Percentiles rank a stretch among this genome's conserved stretches.
These are phyloP conservation scores for Penicillium vulpinum DNA, from an alignment of 2,329 filamentous ascomycete genomes.

Conservation along the genomic window DNA sequence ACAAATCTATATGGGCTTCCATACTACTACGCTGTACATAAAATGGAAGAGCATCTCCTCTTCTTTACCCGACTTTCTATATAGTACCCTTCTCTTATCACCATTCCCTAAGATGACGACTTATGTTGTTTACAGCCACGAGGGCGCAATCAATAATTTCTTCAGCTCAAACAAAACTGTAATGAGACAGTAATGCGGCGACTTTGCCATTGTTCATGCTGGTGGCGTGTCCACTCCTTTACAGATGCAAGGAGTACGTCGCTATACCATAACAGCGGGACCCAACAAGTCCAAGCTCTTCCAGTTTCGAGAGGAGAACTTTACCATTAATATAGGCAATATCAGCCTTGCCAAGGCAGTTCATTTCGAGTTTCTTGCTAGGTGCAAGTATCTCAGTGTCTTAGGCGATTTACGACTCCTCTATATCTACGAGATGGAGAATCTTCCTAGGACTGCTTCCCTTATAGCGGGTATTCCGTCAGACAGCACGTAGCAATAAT, in stretches of 20 bases:
- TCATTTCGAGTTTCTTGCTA: conserved; percentile 18
- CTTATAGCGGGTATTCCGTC: conserved; percentile 13
- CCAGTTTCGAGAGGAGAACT: conserved; percentile 14
- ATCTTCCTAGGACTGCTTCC: conserved; percentile 16
- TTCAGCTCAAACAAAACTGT: conserved; percentile 13
- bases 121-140: conserved; percentile 12
- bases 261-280: conserved; percentile 16
- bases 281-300: conserved; percentile 10
- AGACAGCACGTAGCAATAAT: conserved; percentile 12
- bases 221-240: conserved; percentile 10
- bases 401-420: conserved; percentile 15
- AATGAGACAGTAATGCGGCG: conserved; percentile 16
- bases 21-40: background rate
- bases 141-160: conserved; percentile 13
- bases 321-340: conserved; percentile 7
- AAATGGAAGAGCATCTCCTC: background rate
- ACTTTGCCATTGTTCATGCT: conserved; percentile 8
- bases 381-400: conserved; percentile 13
- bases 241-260: conserved; percentile 13
- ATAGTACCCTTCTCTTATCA: background rate
- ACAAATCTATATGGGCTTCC: background rate
- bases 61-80: conserved; percentile 2
- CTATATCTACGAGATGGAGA: conserved; percentile 21
- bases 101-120: conserved; percentile 11
- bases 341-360: conserved; percentile 6